A percentile compares a stretch with the other conserved stretches of the same genome.
phyloP scores from a whole-genome alignment of 306 rosid species.

The Lablab purpureus region DNA sequence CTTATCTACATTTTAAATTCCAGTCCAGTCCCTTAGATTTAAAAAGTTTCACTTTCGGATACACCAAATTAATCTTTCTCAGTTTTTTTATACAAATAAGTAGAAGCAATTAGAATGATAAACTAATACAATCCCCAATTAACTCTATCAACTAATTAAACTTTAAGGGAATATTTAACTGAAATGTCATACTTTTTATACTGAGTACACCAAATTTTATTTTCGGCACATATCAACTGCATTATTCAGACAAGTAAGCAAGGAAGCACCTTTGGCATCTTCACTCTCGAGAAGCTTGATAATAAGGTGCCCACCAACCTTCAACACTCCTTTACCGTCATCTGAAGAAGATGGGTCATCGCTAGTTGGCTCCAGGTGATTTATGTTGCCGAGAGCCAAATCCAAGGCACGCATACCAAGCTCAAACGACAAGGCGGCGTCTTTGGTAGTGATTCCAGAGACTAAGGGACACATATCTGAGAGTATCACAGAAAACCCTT shows the following conservation, averaged over 20 bases:
- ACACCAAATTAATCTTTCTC: no score
- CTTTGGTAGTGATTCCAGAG: constrained; percentile 87
- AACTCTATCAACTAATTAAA: no score
- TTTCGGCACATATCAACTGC: not conserved
- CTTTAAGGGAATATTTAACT: not conserved
- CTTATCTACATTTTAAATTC: no score
- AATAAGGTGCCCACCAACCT: constrained; percentile 75
- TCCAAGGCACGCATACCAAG: constrained; percentile 84
- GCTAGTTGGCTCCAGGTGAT: constrained; percentile 40
- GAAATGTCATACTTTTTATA: not conserved
- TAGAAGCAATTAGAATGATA: not conserved
- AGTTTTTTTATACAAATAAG: no score
- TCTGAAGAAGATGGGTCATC: constrained; percentile 30
- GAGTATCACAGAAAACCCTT: constrained; percentile 80
- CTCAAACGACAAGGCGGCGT: constrained; percentile 81
- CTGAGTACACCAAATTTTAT: not conserved
- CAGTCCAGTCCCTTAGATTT: no score
- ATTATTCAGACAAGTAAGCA: not conserved
- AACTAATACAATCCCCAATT: no score
- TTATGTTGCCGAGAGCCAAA: constrained; percentile 75
- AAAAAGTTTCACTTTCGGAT: no score
- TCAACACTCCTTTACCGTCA: constrained; percentile 62
- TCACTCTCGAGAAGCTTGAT: constrained; percentile 92
- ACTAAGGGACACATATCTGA: constrained; percentile 93
- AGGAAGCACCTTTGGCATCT: constrained; percentile 74